phyloP scores from a whole-genome alignment of 1,284 basidiomycete genomes.

The Phylloporus sp. region DNA sequence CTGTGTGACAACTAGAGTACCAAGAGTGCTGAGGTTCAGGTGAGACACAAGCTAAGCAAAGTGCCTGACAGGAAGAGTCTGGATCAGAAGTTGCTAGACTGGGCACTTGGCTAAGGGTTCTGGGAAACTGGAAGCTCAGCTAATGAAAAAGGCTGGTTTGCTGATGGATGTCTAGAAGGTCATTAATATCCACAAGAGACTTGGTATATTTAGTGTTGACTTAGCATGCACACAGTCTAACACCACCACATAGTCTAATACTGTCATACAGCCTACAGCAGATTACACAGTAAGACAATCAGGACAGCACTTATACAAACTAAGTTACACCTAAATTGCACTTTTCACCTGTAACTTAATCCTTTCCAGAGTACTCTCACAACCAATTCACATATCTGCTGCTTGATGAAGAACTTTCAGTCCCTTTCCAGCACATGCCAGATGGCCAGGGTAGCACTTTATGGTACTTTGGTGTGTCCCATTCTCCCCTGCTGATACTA shows the following conservation, averaged over 20 bases:
- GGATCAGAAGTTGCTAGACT: background rate
- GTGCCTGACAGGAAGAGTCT: background rate
- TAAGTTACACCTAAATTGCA: no score
- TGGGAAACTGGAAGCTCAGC: background rate
- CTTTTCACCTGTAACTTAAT: no score
- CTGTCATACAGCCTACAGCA: no score
- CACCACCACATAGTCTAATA: no score
- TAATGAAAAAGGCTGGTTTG: conserved; percentile 1
- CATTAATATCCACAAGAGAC: no score
- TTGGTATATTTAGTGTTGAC: no score
- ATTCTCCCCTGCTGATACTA: background rate
- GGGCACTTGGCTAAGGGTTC: background rate
- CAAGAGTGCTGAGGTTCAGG: no score
- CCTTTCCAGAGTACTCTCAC: conserved; percentile 65
- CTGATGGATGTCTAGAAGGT: background rate
- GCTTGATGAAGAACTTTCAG: conserved; percentile 50
- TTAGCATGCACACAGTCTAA: no score
- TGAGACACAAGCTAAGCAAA: background rate
- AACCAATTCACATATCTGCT: conserved; percentile 64
- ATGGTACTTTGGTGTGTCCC: conserved; percentile 83
- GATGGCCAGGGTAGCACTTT: conserved; percentile 68
- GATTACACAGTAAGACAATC: no score
- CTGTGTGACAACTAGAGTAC: no score
- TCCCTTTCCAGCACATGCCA: conserved; percentile 53
- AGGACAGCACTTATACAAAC: no score